Evolutionary conservation across 2,329 filamentous ascomycete species (phyloP), one percentile per base, ranked within the genome.

Genomic region (Fusarium clavum): DNA sequence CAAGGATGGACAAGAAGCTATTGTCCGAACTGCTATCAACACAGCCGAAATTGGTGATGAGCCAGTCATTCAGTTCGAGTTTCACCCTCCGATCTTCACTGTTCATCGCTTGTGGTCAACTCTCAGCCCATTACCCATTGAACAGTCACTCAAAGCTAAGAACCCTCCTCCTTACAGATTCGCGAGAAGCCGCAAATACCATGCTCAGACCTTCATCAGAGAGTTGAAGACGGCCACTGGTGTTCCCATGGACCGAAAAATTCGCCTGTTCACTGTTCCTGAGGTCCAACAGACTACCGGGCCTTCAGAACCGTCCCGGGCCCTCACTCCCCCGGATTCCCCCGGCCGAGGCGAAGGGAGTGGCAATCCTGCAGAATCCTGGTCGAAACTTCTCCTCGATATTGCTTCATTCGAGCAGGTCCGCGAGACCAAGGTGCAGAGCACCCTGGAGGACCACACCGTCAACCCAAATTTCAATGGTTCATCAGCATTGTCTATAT

Each of bases 31-130:
- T 71, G 94, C 92, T 40, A 92, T 95, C 79, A 92, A 97, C 79
- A 94, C 91, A 27, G 86, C 90, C 10, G 86, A 88, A 43, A 85
- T 85, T 4, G 76, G 81, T n/a, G 81, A 81, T 18, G 75, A 81
- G 5, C 83, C 88, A 41, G 93, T 97, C 69, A 82, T 97, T 48
- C 84, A 92, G 73, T 97, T 92, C 78, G 96, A 98, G 80, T 84
- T 94, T 43, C 89, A 94, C 75, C 96, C 94, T 7, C 94, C 93
- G 1, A 85, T 97, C 45, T 93, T 98, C 78, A 93, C 90, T 2
- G 85, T 98, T 64, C 90, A 97, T 76, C 94, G 95, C 71, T 84
- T 98, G 3, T 91, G 90, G 78, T 88, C 88, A 5, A 82, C 86
- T 20, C 81, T 85, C 54, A 90, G 85, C 70, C 86, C 87, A 3